phyloP scores from a whole-genome alignment of 164 flowering plant genomes.

The Magnolia changhungtana region DNA sequence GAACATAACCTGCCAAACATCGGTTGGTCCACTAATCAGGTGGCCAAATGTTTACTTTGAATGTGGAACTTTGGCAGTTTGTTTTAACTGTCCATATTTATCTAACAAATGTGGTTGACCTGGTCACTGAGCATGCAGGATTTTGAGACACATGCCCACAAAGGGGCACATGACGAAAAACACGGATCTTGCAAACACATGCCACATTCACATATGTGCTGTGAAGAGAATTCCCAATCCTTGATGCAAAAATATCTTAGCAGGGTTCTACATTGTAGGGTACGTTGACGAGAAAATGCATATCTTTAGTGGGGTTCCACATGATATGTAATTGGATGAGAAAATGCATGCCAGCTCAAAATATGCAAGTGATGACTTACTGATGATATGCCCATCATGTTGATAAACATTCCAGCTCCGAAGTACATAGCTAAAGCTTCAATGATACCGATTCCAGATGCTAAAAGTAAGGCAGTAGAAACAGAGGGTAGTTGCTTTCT shows the following conservation, averaged over 20 bases:
- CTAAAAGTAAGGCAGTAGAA: conserved; percentile 82
- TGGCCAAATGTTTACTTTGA: neutral
- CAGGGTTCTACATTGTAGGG: neutral
- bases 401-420: conserved; percentile 78
- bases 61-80: neutral
- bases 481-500: conserved; percentile 87
- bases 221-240: neutral
- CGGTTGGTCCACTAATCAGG: neutral
- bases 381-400: conserved; percentile 72
- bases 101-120: neutral
- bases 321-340: neutral
- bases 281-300: no score
- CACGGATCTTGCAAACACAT: neutral
- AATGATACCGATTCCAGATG: conserved; percentile 74
- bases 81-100: neutral
- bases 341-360: neutral
- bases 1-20: neutral
- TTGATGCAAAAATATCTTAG: neutral
- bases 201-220: neutral
- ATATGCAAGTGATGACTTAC: conserved; percentile 38
- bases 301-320: neutral
- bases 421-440: conserved; percentile 77
- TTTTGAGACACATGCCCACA: neutral
- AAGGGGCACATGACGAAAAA: neutral
- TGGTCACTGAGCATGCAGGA: neutral